Evolutionary conservation across 140 eudicot species (phyloP), one percentile per base, ranked within the genome.

Genomic region (Anethum foeniculum): DNA sequence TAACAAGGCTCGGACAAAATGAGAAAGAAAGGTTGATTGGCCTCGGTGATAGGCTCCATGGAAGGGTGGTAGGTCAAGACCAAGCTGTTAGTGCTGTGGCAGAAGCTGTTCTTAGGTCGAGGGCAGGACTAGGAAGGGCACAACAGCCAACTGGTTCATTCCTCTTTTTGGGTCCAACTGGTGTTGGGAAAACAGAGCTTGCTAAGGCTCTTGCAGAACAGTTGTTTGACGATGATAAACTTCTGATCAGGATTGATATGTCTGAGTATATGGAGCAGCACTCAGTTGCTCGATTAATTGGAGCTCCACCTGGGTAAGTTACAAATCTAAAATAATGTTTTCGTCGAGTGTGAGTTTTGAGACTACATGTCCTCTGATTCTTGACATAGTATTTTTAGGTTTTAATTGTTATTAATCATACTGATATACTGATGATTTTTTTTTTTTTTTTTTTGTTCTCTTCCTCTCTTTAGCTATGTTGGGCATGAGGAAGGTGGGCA

Each of bases 401-500:
- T 52, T 43, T n/a, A 6, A 5, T 16, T 13, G 32, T 60, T 78
- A 13, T 4, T 23, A 78, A 21, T 6, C 3, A 44, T 30, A 36
- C 36, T 79, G 30, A 18, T 15, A n/a, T 25, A 1, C 13, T 43
- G 64, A 46, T 27, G 76, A 28, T 76, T 32, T 6, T 77, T 47
- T 67, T 39, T 47, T 56, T 21, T 38, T n/a, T n/a, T n/a, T n/a
- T n/a, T n/a, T n/a, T n/a, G n/a, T n/a, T 21, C 28, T 54, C 23
- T 54, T 8, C 6, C 23, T 12, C 38, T 44, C 5, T 69, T 75
- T 23, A 91, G 97, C 16, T 93, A 95, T 82, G 97, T 95, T 46
- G 99, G 99, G 49, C 97, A 95, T 68, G 99, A 95, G 67, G 97
- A 95, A 91, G 99, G 96, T 46, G 98, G 98, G 52, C 98, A 94